A percentile compares a stretch with the other conserved stretches of the same genome.
Evolutionary conservation across 1,284 basidiomycete genomes (phyloP).

Genomic region (Trametes versicolor): DNA sequence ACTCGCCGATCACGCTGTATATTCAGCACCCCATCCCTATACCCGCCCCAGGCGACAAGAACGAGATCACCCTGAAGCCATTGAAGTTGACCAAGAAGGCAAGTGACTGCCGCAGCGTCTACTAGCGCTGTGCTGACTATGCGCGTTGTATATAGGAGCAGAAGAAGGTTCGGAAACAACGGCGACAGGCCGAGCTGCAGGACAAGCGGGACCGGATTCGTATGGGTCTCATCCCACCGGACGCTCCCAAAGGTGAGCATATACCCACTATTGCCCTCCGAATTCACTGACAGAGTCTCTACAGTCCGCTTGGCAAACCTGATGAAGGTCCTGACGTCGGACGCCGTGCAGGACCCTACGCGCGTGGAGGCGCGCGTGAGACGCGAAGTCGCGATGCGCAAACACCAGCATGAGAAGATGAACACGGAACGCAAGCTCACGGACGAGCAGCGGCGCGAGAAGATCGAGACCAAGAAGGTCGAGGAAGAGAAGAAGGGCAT

Average conservation of each 20-base stretch:
- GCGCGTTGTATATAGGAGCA: slow-evolving; percentile 68
- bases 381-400: slow-evolving; percentile 91
- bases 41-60: slow-evolving; percentile 89
- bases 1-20: slow-evolving; percentile 89
- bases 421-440: slow-evolving; percentile 93
- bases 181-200: slow-evolving; percentile 89
- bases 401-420: slow-evolving; percentile 91
- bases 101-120: slow-evolving; percentile 12
- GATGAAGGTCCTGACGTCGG: slow-evolving; percentile 97
- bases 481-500: slow-evolving; percentile 92
- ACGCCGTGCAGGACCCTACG: slow-evolving; percentile 97
- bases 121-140: slow-evolving; percentile 20
- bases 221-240: slow-evolving; percentile 96
- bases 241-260: slow-evolving; percentile 87
- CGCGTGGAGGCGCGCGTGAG: slow-evolving; percentile 96
- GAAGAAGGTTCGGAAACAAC: slow-evolving; percentile 96
- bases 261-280: not conserved
- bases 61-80: slow-evolving; percentile 80
- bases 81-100: slow-evolving; percentile 92
- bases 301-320: slow-evolving; percentile 93
- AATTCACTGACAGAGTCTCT: slow-evolving; percentile 28
- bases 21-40: slow-evolving; percentile 98
- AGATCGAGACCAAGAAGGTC: slow-evolving; percentile 83
- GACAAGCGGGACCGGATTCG: slow-evolving; percentile 96
- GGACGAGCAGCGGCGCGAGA: slow-evolving; percentile 89